Evolutionary conservation across 495 filamentous ascomycete genomes (phyloP).

Genomic region (Penicillium cataractarum): DNA sequence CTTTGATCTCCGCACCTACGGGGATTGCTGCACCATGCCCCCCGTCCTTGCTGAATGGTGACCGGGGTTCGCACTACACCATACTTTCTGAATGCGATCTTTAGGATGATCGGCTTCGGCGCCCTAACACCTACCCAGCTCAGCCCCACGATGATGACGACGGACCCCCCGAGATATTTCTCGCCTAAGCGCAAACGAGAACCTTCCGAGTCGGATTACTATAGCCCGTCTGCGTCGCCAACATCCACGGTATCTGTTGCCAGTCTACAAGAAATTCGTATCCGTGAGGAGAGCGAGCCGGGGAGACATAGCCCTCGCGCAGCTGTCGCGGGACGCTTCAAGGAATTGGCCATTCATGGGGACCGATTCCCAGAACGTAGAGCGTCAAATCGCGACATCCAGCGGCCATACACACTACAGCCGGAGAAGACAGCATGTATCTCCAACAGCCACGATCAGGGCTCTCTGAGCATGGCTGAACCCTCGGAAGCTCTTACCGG

Average conservation of each 20-base stretch:
- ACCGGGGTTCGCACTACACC: conserved; percentile 11
- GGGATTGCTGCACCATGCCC: conserved; percentile 17
- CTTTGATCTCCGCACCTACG: conserved; percentile 26
- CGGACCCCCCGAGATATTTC: conserved; percentile 27
- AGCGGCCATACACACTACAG: conserved; percentile 14
- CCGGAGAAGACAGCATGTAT: conserved; percentile 22
- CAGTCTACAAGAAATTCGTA: conserved; percentile 40
- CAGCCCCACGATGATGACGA: conserved; percentile 42
- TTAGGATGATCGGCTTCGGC: conserved; percentile 27
- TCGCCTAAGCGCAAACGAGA: conserved; percentile 51
- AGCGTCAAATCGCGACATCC: conserved; percentile 23
- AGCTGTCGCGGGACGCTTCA: conserved; percentile 65
- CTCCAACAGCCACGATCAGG: not conserved
- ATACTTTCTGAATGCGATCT: conserved; percentile 11
- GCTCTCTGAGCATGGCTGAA: conserved; percentile 27
- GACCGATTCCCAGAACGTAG: conserved; percentile 35
- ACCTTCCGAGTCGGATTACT: conserved; percentile 38
- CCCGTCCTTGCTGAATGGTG: conserved; percentile 14
- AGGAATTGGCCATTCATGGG: conserved; percentile 61
- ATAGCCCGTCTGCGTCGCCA: conserved; percentile 42
- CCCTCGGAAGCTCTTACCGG: conserved; percentile 14
- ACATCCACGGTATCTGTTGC: conserved; percentile 38
- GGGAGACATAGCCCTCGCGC: conserved; percentile 61
- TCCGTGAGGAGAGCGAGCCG: conserved; percentile 41
- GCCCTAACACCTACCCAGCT: conserved; percentile 19